These are phyloP conservation scores for Geum urbanum DNA, from an alignment of 306 rosid species.

Conservation along the genomic window DNA sequence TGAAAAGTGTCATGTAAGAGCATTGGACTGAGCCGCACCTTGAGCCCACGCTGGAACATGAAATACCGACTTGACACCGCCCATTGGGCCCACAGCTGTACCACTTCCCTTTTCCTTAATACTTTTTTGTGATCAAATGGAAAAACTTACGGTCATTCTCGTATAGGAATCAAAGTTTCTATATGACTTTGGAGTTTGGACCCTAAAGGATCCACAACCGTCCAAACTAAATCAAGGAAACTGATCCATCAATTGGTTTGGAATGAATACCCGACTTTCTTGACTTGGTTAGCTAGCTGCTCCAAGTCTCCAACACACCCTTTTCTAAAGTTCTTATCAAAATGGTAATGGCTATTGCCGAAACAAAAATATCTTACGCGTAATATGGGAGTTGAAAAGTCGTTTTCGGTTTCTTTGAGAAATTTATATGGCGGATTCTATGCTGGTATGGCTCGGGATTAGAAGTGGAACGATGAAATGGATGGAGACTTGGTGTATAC, in stretches of 20 bases:
- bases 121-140: not conserved
- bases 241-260: not conserved
- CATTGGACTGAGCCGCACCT: not conserved
- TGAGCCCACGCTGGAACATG: not conserved
- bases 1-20: not conserved
- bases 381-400: no score
- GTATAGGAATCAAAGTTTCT: conserved; percentile 3
- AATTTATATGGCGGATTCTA: no score
- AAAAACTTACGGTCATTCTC: not conserved
- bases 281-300: not conserved
- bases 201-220: not conserved
- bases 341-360: not conserved
- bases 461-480: not conserved
- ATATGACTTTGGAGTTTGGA: no score
- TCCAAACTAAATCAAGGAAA: not conserved
- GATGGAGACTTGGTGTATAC: not conserved
- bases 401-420: no score
- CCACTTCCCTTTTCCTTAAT: not conserved
- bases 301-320: no score
- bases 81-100: not conserved
- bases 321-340: no score
- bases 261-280: not conserved
- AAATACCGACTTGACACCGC: not conserved
- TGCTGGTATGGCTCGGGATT: no score
- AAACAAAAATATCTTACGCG: not conserved